Conservation (phyloP, 345 rosid species). For the Rhodamnia rubescens region DNA sequence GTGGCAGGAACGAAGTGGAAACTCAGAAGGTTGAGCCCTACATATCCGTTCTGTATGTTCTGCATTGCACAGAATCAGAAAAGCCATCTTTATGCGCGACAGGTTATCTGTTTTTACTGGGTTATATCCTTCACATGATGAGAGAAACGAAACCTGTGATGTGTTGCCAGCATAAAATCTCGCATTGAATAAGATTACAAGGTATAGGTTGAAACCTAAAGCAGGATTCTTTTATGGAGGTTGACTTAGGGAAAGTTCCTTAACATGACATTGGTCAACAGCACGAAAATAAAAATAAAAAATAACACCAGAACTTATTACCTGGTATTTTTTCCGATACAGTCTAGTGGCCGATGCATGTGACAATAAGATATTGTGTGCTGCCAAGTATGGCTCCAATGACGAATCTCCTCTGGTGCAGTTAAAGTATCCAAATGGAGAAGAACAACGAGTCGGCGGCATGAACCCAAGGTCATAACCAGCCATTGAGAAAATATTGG, state of each 20-base stretch:
- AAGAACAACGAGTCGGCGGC: slow-evolving; percentile 29
- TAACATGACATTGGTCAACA: not conserved
- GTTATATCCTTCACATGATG: not conserved
- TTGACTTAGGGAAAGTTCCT: not conserved
- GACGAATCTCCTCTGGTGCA: slow-evolving; percentile 48
- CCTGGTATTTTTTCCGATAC: slow-evolving; percentile 58
- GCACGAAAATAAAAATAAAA: not conserved
- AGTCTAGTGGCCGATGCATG: slow-evolving; percentile 61
- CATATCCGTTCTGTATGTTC: slow-evolving; percentile 23
- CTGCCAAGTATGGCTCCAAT: slow-evolving; percentile 55
- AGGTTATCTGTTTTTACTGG: not conserved
- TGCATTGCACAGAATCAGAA: slow-evolving; percentile 4
- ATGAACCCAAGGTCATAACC: slow-evolving; percentile 22
- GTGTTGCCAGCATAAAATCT: not conserved
- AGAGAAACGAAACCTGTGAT: not conserved
- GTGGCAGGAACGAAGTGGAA: slow-evolving; percentile 14
- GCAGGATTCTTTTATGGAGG: not conserved
- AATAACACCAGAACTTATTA: not conserved
- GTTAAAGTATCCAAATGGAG: slow-evolving; percentile 11
- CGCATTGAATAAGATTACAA: not conserved
- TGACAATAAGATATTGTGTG: slow-evolving; percentile 57
- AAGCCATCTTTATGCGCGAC: not conserved
- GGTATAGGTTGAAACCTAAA: not conserved
- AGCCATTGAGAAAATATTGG: slow-evolving; percentile 12
- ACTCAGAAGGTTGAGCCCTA: slow-evolving; percentile 22